Evolutionary conservation across 2,329 filamentous ascomycete genomes (phyloP).

Genomic region (Myotisia sp.): DNA sequence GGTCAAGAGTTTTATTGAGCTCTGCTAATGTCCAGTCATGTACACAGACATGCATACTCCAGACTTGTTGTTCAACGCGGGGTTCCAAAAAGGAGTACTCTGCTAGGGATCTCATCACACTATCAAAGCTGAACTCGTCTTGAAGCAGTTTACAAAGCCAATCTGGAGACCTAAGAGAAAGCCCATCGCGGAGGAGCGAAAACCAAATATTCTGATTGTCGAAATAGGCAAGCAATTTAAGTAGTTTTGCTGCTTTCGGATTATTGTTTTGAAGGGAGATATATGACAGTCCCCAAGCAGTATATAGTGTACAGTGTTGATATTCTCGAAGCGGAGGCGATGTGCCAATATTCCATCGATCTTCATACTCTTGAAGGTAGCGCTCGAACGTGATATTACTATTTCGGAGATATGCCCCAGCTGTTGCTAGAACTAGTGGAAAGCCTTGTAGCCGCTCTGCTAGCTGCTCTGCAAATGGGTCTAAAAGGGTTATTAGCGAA

Average conservation of each 20-base stretch:
- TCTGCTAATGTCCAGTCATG: conserved; percentile 1
- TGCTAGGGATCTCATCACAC: background rate
- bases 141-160: background rate
- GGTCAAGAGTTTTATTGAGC: background rate
- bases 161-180: background rate
- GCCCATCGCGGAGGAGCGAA: conserved; percentile 22
- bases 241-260: conserved; percentile 20
- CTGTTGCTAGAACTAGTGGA: conserved; percentile 34
- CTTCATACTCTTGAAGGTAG: conserved; percentile 29
- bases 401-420: conserved; percentile 32
- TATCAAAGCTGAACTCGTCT: background rate
- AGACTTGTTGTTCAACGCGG: background rate
- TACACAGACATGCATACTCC: conserved; percentile 1
- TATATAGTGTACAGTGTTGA: conserved; percentile 5
- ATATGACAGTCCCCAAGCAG: conserved; percentile 26
- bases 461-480: conserved; percentile 13
- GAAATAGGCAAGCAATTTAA: conserved; percentile 33
- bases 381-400: conserved; percentile 10
- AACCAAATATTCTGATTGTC: conserved; percentile 34
- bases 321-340: conserved; percentile 16
- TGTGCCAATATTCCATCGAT: conserved; percentile 14
- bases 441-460: conserved; percentile 29
- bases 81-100: background rate
- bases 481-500: background rate
- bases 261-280: conserved; percentile 23